Evolutionary conservation across 345 rosid species (phyloP).

Genomic region (Streptanthus diversifolius): DNA sequence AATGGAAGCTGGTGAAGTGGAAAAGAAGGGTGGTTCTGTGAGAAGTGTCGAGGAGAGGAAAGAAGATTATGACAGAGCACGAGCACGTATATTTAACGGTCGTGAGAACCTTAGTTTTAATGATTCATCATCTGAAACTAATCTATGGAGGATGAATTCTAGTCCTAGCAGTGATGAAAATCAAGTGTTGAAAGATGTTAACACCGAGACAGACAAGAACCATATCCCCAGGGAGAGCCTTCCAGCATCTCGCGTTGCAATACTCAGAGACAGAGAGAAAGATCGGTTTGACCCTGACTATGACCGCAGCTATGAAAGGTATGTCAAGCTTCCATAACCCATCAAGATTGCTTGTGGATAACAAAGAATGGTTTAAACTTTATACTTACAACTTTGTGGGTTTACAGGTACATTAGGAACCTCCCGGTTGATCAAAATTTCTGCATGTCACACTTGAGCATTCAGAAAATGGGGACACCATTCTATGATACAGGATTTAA

Average conservation of each 20-base stretch:
- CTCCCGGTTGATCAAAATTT: constrained; percentile 55
- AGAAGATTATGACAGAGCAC: constrained; percentile 82
- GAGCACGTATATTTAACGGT: constrained; percentile 77
- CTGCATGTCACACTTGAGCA: constrained; percentile 45
- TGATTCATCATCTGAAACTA: constrained; percentile 40
- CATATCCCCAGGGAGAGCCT: constrained; percentile 39
- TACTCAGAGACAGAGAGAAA: constrained; percentile 82
- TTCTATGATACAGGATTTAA: constrained; percentile 51
- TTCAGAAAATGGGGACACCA: constrained; percentile 66
- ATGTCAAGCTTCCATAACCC: neutral
- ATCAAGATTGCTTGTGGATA: neutral
- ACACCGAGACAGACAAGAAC: constrained; percentile 45
- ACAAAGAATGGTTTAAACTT: neutral
- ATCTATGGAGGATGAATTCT: constrained; percentile 7
- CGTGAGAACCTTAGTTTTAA: constrained; percentile 46
- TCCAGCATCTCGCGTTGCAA: constrained; percentile 64
- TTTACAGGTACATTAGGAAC: constrained; percentile 65
- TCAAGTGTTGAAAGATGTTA: constrained; percentile 42
- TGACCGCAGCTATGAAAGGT: constrained; percentile 79
- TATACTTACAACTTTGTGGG: neutral
- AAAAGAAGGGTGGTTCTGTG: constrained; percentile 38
- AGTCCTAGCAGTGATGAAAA: constrained; percentile 47
- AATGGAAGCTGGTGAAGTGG: constrained; percentile 45
- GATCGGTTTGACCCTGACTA: constrained; percentile 86
- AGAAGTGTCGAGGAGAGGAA: constrained; percentile 89